These are phyloP conservation scores for Gaeumannomyces sp. DNA, from an alignment of 2,329 filamentous ascomycete genomes.

Conservation along the genomic window DNA sequence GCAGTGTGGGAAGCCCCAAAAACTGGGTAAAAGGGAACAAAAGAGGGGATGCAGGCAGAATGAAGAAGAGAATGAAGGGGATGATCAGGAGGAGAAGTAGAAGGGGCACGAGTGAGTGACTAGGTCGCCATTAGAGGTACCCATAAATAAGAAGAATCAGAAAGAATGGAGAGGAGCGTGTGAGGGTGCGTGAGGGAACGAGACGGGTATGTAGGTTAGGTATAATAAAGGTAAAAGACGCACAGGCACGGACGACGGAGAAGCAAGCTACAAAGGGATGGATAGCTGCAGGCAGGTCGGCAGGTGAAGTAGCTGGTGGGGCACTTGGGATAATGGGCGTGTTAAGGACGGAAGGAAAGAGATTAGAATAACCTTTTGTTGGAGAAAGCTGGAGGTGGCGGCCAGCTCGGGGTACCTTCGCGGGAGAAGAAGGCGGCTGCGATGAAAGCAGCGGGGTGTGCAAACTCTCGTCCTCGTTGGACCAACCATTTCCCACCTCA, in stretches of 20 bases:
- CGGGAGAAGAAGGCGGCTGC: slow-evolving; percentile 27
- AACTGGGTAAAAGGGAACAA: too few relatives aligned
- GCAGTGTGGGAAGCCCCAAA: too few relatives aligned
- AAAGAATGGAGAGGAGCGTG: slow-evolving; percentile 4
- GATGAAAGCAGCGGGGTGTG: slow-evolving; percentile 33
- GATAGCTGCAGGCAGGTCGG: not conserved
- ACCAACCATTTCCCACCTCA: slow-evolving; percentile 13
- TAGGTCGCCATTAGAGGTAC: too few relatives aligned
- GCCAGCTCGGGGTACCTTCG: slow-evolving; percentile 28
- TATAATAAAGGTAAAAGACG: slow-evolving; percentile 10
- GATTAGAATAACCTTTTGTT: slow-evolving; percentile 30
- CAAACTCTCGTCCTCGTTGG: slow-evolving; percentile 37
- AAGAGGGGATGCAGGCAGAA: too few relatives aligned
- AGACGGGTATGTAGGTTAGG: slow-evolving; percentile 6
- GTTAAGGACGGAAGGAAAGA: slow-evolving; percentile 9
- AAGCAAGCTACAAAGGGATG: slow-evolving; percentile 2
- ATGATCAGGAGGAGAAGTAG: too few relatives aligned
- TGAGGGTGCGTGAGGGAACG: slow-evolving; percentile 5
- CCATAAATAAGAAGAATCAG: not conserved
- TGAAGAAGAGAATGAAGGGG: too few relatives aligned
- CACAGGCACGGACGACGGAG: slow-evolving; percentile 1
- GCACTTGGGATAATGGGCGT: slow-evolving; percentile 10
- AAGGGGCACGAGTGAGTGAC: too few relatives aligned
- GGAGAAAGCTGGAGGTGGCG: slow-evolving; percentile 39
- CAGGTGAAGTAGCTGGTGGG: slow-evolving; percentile 12